These are phyloP conservation scores for Zizania latifolia DNA, from an alignment of 176 grass and related monocot species.

Conservation along the genomic window DNA sequence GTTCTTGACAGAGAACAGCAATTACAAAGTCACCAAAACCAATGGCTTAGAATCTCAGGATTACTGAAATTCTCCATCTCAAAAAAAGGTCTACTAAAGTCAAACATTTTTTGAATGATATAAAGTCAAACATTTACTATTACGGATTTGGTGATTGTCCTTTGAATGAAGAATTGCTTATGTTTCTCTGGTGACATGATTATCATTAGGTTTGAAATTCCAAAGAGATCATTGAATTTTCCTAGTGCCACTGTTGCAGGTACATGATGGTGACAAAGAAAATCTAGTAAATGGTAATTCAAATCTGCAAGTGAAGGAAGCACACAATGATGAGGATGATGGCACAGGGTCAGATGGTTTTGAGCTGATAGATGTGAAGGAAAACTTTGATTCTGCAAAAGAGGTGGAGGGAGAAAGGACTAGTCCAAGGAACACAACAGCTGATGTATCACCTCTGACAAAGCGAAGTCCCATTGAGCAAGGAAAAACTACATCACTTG, in stretches of 20 bases:
- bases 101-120: no score
- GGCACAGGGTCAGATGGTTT: constrained; percentile 65
- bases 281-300: constrained; percentile 34
- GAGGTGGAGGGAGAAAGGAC: constrained; percentile 24
- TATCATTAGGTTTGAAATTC: constrained; percentile 2
- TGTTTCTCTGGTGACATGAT: not conserved
- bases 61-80: no score
- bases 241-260: constrained; percentile 33
- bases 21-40: not conserved
- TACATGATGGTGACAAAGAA: constrained; percentile 31
- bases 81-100: no score
- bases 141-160: not conserved
- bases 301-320: constrained; percentile 36
- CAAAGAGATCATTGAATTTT: constrained; percentile 12
- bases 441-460: no score
- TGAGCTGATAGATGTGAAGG: constrained; percentile 62
- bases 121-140: no score
- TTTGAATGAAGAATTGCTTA: not conserved
- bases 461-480: constrained; percentile 20
- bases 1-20: not conserved
- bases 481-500: constrained; percentile 21
- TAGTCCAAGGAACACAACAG: no score
- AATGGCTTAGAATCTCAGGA: no score
- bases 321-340: constrained; percentile 58
- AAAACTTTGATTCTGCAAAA: constrained; percentile 27